Percentiles rank a stretch among this genome's conserved stretches.
These are phyloP conservation scores for Dryas alaskensis DNA, from an alignment of 306 rosid species.

Conservation along the genomic window DNA sequence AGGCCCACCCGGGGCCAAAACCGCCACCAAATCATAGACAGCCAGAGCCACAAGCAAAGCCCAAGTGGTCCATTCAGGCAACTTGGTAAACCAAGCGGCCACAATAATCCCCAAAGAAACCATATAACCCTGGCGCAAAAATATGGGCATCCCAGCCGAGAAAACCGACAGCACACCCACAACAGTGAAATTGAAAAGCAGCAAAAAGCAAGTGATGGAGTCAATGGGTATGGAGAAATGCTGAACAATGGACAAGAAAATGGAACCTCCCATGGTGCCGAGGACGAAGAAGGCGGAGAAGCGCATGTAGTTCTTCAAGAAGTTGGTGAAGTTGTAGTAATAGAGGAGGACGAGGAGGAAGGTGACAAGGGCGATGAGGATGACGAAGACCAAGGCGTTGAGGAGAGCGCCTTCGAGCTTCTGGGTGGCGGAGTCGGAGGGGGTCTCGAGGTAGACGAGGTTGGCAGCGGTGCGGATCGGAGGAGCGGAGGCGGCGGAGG, in stretches of 20 bases:
- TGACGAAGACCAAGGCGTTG: constrained; percentile 78
- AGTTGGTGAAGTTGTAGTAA: constrained; percentile 81
- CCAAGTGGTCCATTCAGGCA: constrained; percentile 99
- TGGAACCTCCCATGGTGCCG: constrained; percentile 81
- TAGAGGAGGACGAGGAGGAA: constrained; percentile 76
- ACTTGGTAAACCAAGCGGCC: constrained; percentile 83
- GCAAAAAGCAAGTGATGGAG: constrained; percentile 56
- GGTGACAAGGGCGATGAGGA: constrained; percentile 69
- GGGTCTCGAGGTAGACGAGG: constrained; percentile 77
- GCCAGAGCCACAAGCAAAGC: constrained; percentile 73
- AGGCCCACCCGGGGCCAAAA: constrained; percentile 92
- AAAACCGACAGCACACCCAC: constrained; percentile 83
- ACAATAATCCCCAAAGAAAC: constrained; percentile 79
- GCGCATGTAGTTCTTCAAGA: constrained; percentile 81
- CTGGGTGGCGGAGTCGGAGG: constrained; percentile 66
- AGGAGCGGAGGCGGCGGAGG: constrained; percentile 27
- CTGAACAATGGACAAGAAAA: constrained; percentile 61
- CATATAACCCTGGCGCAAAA: constrained; percentile 71
- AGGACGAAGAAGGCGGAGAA: constrained; percentile 90
- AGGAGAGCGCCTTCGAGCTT: constrained; percentile 89
- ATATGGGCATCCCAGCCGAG: constrained; percentile 63
- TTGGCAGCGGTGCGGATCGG: constrained; percentile 76
- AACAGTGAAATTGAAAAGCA: constrained; percentile 73
- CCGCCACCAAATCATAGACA: constrained; percentile 80
- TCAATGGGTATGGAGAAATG: constrained; percentile 77